Base-by-base conservation (phyloP, 2,329 filamentous ascomycete genomes). In the Epichloe sp. region DNA sequence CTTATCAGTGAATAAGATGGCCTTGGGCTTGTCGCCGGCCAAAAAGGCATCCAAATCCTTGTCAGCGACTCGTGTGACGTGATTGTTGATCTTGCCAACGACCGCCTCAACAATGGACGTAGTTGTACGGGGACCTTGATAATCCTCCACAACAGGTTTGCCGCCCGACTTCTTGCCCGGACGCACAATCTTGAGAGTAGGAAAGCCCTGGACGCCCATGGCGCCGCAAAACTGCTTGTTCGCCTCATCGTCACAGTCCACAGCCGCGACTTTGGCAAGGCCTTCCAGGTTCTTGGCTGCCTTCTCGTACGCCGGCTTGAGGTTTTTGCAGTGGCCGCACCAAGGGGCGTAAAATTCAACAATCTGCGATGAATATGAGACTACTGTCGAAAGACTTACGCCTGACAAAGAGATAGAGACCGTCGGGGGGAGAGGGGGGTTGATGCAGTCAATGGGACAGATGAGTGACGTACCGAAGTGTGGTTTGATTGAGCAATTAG, bases 241-340 rank as follows among this genome's bases (percentile, higher is more conserved):
- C 57, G 75, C 71, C 50, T 96, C 91, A 35, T 95, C 89, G 62
- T 98, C 91, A 68, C 93, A 98, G 69, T 98, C 86, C 57, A 98
- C 76, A 51, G 94, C 93, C 46, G 88, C 93, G 42, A 98, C 91
- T 62, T 95, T 94, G 60, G 89, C 93, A 14, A 97, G 77, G 14
- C 93, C 93, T n/a, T 85, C 80, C 53, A 98, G 83, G 60, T 83
- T 88, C 62, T 85, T 86, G 59, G 93, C 93, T 2, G 84, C 90
- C 69, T 95, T 95, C 68, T 97, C 91, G 70, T 93, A 98, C 44
- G 88, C 87, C 3, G 90, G 91, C 71, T 96, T 90, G 62, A 98
- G 84, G 70, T 86, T 96, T 95, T 95, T 79, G 73, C 93, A 98
- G 71, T 97, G 93, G 42, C 91, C 93, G 63, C 93, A 97, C 91